Evolutionary conservation across 441 rosid species (phyloP).

Genomic region (Erodium moschatum): DNA sequence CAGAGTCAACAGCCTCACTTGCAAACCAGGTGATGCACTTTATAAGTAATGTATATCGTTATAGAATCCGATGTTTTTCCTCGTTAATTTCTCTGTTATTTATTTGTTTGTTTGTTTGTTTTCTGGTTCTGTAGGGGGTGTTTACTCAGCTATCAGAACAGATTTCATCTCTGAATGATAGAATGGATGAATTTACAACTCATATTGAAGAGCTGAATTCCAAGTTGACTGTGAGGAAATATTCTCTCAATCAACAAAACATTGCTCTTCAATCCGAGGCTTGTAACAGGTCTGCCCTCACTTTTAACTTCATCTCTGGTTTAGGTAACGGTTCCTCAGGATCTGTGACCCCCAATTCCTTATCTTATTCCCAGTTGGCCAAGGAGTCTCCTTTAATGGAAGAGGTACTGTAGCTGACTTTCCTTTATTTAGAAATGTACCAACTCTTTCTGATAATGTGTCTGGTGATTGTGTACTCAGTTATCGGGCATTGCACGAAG

Average conservation of each 20-base stretch:
- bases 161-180: conserved; percentile 68
- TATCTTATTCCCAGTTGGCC: conserved; percentile 64
- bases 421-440: background rate
- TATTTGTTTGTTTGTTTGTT: background rate
- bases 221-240: conserved; percentile 45
- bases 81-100: conserved; percentile 9
- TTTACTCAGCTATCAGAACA: conserved; percentile 80
- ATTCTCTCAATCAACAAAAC: conserved; percentile 58
- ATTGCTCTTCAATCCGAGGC: conserved; percentile 53
- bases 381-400: conserved; percentile 71
- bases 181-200: conserved; percentile 84
- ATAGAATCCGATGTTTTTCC: conserved; percentile 11
- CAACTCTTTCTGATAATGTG: no score
- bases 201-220: conserved; percentile 68
- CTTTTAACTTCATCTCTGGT: conserved; percentile 72
- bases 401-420: conserved; percentile 44
- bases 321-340: conserved; percentile 69
- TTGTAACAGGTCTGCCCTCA: conserved; percentile 78
- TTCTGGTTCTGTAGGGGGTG: conserved; percentile 35
- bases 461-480: conserved; percentile 24
- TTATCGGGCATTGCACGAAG: conserved; percentile 47
- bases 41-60: background rate
- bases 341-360: conserved; percentile 58
- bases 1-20: conserved; percentile 9
- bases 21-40: conserved; percentile 22